These are phyloP conservation scores for Cordyceps javanica DNA, from an alignment of 2,329 filamentous ascomycete species.

Conservation along the genomic window DNA sequence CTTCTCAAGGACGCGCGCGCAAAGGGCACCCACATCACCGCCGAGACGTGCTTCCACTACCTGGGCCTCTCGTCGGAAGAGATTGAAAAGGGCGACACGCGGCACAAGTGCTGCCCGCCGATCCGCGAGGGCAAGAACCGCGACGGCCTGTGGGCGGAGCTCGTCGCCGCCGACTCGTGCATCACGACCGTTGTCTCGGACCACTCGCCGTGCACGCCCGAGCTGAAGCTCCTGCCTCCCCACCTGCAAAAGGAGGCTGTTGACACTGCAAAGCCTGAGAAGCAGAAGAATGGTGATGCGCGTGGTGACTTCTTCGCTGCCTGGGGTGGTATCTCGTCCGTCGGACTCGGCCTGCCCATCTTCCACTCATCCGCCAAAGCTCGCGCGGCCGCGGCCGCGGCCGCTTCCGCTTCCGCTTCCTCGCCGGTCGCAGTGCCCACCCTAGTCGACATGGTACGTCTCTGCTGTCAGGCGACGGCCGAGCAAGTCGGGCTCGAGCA, in stretches of 20 bases:
- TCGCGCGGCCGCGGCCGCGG: constrained; percentile 50
- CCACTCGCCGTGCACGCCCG: constrained; percentile 92
- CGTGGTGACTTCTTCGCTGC: constrained; percentile 86
- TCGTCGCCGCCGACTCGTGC: constrained; percentile 64
- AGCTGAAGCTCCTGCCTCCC: constrained; percentile 79
- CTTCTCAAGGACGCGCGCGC: constrained; percentile 67
- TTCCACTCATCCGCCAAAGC: constrained; percentile 71
- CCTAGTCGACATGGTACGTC: constrained; percentile 74
- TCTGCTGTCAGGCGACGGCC: constrained; percentile 83
- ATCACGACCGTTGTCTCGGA: constrained; percentile 91
- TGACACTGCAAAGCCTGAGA: constrained; percentile 29
- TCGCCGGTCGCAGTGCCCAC: constrained; percentile 34
- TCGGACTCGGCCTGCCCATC: constrained; percentile 87
- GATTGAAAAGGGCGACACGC: constrained; percentile 76
- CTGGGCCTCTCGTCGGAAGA: constrained; percentile 77
- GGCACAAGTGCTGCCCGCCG: constrained; percentile 93
- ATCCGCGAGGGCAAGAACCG: constrained; percentile 79
- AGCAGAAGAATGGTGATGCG: constrained; percentile 9
- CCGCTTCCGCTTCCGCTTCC: too few species aligned
- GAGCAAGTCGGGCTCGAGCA: constrained; percentile 78
- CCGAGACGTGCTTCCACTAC: constrained; percentile 95
- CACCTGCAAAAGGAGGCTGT: constrained; percentile 41
- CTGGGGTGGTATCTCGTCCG: constrained; percentile 93
- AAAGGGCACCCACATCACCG: constrained; percentile 76
- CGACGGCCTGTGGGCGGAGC: constrained; percentile 79